A percentile compares a stretch with the other conserved stretches of the same genome.
Evolutionary conservation across 2,329 filamentous ascomycete species (phyloP).

Genomic region (Beauveria varroae): DNA sequence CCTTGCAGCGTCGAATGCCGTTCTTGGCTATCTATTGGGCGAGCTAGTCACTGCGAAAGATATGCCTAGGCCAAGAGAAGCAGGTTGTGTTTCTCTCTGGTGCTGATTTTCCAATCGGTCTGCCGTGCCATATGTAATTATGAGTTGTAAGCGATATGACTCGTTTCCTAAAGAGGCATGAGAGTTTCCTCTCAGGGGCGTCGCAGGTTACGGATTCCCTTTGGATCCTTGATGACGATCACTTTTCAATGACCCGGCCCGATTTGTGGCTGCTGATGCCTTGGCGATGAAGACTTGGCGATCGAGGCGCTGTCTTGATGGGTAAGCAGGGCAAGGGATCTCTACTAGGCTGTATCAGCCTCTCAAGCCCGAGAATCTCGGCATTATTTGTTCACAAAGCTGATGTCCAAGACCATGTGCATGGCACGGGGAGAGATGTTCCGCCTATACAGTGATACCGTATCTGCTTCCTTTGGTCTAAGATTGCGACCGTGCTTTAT

Average conservation of each 20-base stretch:
- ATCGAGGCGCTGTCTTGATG: neutral
- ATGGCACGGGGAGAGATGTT: neutral
- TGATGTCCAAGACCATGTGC: neutral
- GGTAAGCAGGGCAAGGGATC: neutral
- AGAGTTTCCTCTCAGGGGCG: too few relatives aligned
- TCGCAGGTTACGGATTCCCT: neutral
- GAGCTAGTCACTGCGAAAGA: neutral
- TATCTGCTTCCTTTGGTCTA: neutral
- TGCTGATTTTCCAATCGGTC: neutral
- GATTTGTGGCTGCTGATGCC: conserved; percentile 2
- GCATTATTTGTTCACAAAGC: too few relatives aligned
- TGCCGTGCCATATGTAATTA: neutral
- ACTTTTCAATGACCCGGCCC: neutral
- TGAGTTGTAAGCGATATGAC: neutral
- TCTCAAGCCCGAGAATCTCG: neutral
- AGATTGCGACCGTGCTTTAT: neutral
- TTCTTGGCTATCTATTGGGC: neutral
- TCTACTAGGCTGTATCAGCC: neutral
- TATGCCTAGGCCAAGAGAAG: conserved; percentile 1
- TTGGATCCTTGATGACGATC: neutral
- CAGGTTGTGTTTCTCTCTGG: neutral
- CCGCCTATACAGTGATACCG: neutral
- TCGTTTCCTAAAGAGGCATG: neutral
- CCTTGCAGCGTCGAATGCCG: neutral
- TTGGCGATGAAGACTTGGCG: conserved; percentile 3